Evolutionary conservation across 1,284 basidiomycete genomes (phyloP).

Genomic region (Golubevia sp.): DNA sequence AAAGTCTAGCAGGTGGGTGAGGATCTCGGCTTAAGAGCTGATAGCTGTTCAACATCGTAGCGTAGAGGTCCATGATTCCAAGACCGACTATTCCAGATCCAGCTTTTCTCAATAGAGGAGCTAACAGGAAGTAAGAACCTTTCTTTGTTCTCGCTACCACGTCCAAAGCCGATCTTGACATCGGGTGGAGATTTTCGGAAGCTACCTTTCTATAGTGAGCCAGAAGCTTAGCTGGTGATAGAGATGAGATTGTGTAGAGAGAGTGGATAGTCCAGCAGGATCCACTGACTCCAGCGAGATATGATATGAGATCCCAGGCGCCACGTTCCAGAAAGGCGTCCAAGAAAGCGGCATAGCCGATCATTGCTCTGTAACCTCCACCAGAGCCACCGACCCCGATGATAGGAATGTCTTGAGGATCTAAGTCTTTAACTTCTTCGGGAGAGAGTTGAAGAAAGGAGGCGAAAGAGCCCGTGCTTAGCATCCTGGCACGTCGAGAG

Average conservation of each 20-base stretch:
- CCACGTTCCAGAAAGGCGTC: constrained; percentile 27
- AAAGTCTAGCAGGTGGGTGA: constrained; percentile 25
- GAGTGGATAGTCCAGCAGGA: constrained; percentile 47
- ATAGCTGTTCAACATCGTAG: constrained; percentile 33
- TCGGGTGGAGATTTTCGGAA: constrained; percentile 43
- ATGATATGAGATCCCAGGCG: constrained; percentile 36
- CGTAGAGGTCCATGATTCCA: constrained; percentile 59
- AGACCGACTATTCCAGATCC: constrained; percentile 36
- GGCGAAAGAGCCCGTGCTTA: constrained; percentile 18
- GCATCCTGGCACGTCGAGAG: constrained; percentile 18
- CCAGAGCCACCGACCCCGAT: constrained; percentile 52
- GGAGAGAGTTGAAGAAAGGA: constrained; percentile 30
- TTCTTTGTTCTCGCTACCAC: constrained; percentile 37
- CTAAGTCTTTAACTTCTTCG: constrained; percentile 23
- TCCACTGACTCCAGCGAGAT: constrained; percentile 45
- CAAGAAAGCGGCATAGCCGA: constrained; percentile 44
- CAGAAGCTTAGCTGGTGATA: constrained; percentile 29
- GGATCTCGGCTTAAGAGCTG: constrained; percentile 6
- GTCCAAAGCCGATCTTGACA: constrained; percentile 48
- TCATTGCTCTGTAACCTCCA: constrained; percentile 54
- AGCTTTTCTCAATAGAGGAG: constrained; percentile 44
- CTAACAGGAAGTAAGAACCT: constrained; percentile 50
- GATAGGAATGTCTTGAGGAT: constrained; percentile 48
- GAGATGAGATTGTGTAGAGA: constrained; percentile 44
- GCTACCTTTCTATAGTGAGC: constrained; percentile 40